phyloP scores from a whole-genome alignment of 1,284 basidiomycete genomes.

The Amylostereum areolatum region DNA sequence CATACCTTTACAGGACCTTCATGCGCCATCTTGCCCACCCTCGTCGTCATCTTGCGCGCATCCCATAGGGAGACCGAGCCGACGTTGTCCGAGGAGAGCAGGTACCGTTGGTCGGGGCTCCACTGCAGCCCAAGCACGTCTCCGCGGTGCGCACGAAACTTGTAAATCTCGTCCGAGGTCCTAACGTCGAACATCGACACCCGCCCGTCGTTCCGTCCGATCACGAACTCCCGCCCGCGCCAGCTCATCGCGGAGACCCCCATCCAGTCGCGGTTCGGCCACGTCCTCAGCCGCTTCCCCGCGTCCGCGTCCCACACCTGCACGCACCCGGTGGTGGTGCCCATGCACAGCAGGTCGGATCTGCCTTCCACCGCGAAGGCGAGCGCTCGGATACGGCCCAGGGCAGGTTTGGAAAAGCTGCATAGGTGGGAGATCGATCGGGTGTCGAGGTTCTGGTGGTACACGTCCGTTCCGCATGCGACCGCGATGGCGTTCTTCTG shows the following conservation, averaged over 20 bases:
- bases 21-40: slow-evolving; percentile 44
- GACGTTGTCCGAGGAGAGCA: slow-evolving; percentile 36
- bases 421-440: slow-evolving; percentile 38
- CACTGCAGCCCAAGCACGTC: slow-evolving; percentile 40
- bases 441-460: slow-evolving; percentile 42
- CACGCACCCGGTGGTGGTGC: slow-evolving; percentile 32
- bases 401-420: slow-evolving; percentile 21
- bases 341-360: slow-evolving; percentile 30
- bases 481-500: slow-evolving; percentile 38
- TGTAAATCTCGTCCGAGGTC: slow-evolving; percentile 19
- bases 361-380: slow-evolving; percentile 29
- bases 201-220: slow-evolving; percentile 32
- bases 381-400: slow-evolving; percentile 29
- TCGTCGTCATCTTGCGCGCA: slow-evolving; percentile 27
- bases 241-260: slow-evolving; percentile 38
- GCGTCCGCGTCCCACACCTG: slow-evolving; percentile 35
- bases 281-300: slow-evolving; percentile 22
- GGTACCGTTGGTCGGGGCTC: slow-evolving; percentile 35
- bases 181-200: slow-evolving; percentile 35
- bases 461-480: slow-evolving; percentile 40
- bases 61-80: slow-evolving; percentile 43
- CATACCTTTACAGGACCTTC: slow-evolving; percentile 49
- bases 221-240: slow-evolving; percentile 32
- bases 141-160: slow-evolving; percentile 29
- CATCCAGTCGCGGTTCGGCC: slow-evolving; percentile 32